Conservation (phyloP, 345 rosid genomes). For the Hirschfeldia incana region DNA sequence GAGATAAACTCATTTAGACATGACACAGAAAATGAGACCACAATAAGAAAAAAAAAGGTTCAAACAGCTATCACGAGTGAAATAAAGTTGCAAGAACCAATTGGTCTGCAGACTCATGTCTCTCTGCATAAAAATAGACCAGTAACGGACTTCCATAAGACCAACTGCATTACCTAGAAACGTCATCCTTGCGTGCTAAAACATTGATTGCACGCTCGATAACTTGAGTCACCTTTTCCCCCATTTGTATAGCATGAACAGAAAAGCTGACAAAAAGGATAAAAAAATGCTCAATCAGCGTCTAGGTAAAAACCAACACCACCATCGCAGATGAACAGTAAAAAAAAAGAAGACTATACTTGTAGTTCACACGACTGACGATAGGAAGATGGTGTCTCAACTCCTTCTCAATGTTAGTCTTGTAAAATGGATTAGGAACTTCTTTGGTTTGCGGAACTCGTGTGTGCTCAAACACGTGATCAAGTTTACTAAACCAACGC, state of each 20-base stretch:
- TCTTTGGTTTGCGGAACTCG: constrained; percentile 76
- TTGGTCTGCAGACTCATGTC: constrained; percentile 14
- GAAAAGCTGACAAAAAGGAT: constrained; percentile 62
- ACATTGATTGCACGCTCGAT: constrained; percentile 82
- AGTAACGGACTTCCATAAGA: neutral
- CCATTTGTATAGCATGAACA: constrained; percentile 92
- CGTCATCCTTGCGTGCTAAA: constrained; percentile 73
- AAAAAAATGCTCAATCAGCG: constrained; percentile 1
- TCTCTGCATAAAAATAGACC: constrained; percentile 7
- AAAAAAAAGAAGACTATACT: constrained; percentile 48
- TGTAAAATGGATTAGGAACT: constrained; percentile 74
- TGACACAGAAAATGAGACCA: constrained; percentile 19
- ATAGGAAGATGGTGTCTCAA: constrained; percentile 72
- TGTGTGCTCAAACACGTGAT: constrained; percentile 90
- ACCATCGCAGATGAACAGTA: constrained; percentile 10
- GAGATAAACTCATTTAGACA: constrained; percentile 8
- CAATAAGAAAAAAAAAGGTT: neutral
- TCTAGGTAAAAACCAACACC: constrained; percentile 17
- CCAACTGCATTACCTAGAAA: constrained; percentile 56
- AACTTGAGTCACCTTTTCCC: constrained; percentile 79
- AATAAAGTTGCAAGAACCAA: constrained; percentile 14
- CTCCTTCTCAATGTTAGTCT: constrained; percentile 57
- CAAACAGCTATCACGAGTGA: constrained; percentile 8
- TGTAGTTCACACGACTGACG: constrained; percentile 78
- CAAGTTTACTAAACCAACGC: constrained; percentile 92